A percentile compares a stretch with the other conserved stretches of the same genome.
These are phyloP conservation scores for Metschnikowia proteae DNA, from an alignment of 805 yeast genomes.

Conservation along the genomic window DNA sequence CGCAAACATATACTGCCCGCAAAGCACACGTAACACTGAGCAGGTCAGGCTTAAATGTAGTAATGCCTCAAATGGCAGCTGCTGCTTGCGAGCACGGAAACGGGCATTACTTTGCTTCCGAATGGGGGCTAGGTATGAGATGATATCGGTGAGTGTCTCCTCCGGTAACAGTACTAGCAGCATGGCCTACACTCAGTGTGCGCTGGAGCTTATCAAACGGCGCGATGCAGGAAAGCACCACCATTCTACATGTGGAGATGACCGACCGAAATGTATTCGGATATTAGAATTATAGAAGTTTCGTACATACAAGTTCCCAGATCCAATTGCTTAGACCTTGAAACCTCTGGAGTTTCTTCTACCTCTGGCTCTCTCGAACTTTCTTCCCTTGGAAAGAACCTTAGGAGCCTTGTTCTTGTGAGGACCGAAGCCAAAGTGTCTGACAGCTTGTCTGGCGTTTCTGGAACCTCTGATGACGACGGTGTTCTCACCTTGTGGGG, in stretches of 20 bases:
- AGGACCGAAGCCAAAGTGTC: constrained; percentile 99
- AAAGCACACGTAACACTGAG: constrained; percentile 16
- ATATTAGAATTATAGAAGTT: constrained; percentile 2
- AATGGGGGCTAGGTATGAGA: neutral
- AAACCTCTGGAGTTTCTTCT: constrained; percentile 98
- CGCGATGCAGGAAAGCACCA: neutral
- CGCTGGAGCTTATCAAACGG: no score
- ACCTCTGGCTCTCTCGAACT: constrained; percentile 99
- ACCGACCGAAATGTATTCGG: constrained; percentile 3
- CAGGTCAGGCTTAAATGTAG: constrained; percentile 26
- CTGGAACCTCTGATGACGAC: constrained; percentile 98
- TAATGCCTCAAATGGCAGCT: constrained; percentile 3
- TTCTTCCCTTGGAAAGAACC: constrained; percentile 95
- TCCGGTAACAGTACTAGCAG: constrained; percentile 8
- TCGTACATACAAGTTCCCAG: constrained; percentile 5
- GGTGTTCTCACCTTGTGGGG: constrained; percentile 99
- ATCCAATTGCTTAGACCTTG: constrained; percentile 77
- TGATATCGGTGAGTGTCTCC: constrained; percentile 3
- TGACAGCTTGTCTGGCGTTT: constrained; percentile 97
- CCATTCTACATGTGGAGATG: neutral
- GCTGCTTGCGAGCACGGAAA: neutral
- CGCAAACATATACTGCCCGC: constrained; percentile 21
- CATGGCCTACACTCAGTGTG: neutral
- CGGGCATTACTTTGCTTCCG: neutral
- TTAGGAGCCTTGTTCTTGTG: constrained; percentile 99